phyloP scores from a whole-genome alignment of 73 alveolate genomes.

The Durusdinium trenchii region DNA sequence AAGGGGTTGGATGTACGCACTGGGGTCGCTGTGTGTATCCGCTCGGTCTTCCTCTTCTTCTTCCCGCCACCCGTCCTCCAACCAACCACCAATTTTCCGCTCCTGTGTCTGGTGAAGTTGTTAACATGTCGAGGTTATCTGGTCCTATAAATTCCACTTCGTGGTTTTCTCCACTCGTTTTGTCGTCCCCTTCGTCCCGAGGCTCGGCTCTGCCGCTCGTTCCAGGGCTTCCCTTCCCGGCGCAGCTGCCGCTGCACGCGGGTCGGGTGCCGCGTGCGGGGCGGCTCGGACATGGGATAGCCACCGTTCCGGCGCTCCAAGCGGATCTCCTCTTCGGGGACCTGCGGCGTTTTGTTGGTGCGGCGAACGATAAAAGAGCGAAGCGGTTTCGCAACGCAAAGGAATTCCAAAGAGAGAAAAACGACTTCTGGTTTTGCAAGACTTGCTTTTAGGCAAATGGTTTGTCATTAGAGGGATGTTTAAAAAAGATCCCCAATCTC shows the following conservation, averaged over 20 bases:
- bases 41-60: too few relatives aligned
- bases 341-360: not conserved
- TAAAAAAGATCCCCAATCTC: too few relatives aligned
- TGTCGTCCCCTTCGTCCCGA: not conserved
- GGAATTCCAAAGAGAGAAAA: not conserved
- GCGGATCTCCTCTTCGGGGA: not conserved
- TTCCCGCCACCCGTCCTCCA: not conserved
- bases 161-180: not conserved
- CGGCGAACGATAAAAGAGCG: not conserved
- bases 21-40: too few relatives aligned
- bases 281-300: slow-evolving; percentile 37
- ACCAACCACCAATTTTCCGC: too few relatives aligned
- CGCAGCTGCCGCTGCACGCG: not conserved
- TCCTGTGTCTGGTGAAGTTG: too few relatives aligned
- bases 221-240: not conserved
- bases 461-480: too few relatives aligned
- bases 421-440: too few relatives aligned
- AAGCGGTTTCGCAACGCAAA: not conserved
- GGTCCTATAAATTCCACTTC: not conserved
- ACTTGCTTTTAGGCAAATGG: too few relatives aligned
- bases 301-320: not conserved
- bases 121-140: not conserved
- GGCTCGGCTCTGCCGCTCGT: slow-evolving; percentile 17
- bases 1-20: too few relatives aligned
- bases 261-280: slow-evolving; percentile 43